Conservation (phyloP, 371 early-diverging fungal species). For the Zancudomyces culisetae region DNA sequence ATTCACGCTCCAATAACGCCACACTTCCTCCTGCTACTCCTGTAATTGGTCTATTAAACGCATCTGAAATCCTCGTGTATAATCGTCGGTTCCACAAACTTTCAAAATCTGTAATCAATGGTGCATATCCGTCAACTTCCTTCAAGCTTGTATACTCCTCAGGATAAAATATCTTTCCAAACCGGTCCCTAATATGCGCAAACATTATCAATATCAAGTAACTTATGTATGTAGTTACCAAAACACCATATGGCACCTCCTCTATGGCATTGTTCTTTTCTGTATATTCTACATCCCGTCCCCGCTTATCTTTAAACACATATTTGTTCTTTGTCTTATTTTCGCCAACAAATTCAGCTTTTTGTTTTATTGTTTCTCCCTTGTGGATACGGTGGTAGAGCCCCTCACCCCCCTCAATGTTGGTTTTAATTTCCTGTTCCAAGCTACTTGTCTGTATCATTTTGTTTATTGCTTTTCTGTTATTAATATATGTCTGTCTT, state of each 20-base stretch:
- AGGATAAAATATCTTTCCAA: conserved; percentile 58
- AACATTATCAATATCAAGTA: conserved; percentile 85
- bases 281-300: no score
- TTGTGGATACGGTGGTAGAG: no score
- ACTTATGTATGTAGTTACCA: conserved; percentile 89
- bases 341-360: no score
- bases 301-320: no score
- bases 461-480: no score
- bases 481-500: no score
- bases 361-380: no score
- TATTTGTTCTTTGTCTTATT: no score
- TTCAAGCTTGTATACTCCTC: conserved; percentile 49
- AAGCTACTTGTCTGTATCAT: no score
- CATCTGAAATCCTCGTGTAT: conserved; percentile 89
- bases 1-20: conserved; percentile 64
- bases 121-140: conserved; percentile 65
- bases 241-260: conserved; percentile 36
- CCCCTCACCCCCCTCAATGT: no score
- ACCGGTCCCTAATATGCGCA: conserved; percentile 80
- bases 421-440: no score
- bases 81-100: conserved; percentile 93
- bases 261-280: conserved; percentile 9
- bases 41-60: conserved; percentile 93
- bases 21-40: conserved; percentile 89
- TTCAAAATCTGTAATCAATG: conserved; percentile 86